These are phyloP conservation scores for Marasmius fiardii DNA, from an alignment of 1,284 basidiomycete genomes.

Conservation along the genomic window DNA sequence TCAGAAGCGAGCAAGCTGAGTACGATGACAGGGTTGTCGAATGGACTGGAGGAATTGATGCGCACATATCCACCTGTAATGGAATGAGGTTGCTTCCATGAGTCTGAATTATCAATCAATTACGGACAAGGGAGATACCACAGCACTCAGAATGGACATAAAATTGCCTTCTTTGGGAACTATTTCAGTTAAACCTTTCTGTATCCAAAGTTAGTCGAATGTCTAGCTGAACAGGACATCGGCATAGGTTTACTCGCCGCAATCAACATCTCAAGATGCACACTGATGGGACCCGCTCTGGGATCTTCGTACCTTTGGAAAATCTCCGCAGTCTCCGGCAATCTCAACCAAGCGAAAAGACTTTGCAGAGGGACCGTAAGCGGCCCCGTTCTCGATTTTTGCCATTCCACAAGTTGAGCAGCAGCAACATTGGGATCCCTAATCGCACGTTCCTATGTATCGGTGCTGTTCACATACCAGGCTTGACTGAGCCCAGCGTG, in stretches of 20 bases:
- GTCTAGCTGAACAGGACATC: too few species aligned
- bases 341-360: slow-evolving; percentile 1
- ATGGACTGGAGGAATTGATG: background rate
- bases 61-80: background rate
- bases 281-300: background rate
- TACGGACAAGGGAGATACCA: background rate
- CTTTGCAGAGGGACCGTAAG: slow-evolving; percentile 1
- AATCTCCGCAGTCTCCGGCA: background rate
- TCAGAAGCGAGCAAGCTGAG: background rate
- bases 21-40: background rate
- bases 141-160: background rate
- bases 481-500: background rate
- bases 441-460: slow-evolving; percentile 4
- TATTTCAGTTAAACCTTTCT: too few species aligned
- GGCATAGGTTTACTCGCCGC: too few species aligned
- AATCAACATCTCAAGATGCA: slow-evolving; percentile 6
- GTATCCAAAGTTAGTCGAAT: background rate
- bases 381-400: slow-evolving; percentile 1
- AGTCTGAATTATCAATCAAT: too few species aligned
- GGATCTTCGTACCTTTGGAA: slow-evolving; percentile 7
- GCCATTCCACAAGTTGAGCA: slow-evolving; percentile 3
- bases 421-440: slow-evolving; percentile 1
- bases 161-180: background rate
- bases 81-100: background rate
- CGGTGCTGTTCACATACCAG: slow-evolving; percentile 3